Evolutionary conservation across 1,284 basidiomycete species (phyloP), one percentile per base, ranked within the genome.

Genomic region (Ganoderma sinense): DNA sequence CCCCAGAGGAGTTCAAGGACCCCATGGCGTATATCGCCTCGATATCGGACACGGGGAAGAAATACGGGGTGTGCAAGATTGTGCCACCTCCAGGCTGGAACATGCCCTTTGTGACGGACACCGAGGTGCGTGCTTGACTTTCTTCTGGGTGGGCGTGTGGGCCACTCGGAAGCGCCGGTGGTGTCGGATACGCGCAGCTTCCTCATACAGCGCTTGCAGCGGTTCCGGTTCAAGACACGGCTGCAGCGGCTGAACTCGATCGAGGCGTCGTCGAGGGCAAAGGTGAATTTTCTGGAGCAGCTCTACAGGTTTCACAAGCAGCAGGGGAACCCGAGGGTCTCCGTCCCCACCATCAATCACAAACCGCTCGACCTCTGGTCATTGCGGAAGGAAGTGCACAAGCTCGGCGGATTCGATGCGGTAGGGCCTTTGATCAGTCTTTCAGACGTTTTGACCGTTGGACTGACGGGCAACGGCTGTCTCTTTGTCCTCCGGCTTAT

Each of bases 271-370:
- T 97, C 97, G 65, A 88, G 98, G 73, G 97, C 97, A 56, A 97
- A 98, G 81, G 86, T 98, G 80, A 99, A 98, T 85, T 99, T 98
- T 82, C 84, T 98, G 75, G 97, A 99, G 81, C 97, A 98, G 82
- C 88, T 99, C 53, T 97, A 97, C 83, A 93, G 94, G 74, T 97
- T 92, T 80, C 94, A 97, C 83, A 92, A 91, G 79, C 95, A 97
- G 80, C 94, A 96, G 82, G 95, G 94, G 60, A 95, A 95, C 80
- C 86, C 90, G 71, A 89, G 94, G 68, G 91, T 98, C 23, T 91
- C 91, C 41, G 94, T 99, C 48, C 98, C 98, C 66, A 93, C 93
- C 64, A 94, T 99, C 79, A 96, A 97, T 81, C 92, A 95, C 80
- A 94, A 94, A 76, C 89, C 96, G 1, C 85, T 99, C 68, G 97